Base-by-base conservation (phyloP, 1,139 yeast genomes). In the Debaryomyces coudertii region DNA sequence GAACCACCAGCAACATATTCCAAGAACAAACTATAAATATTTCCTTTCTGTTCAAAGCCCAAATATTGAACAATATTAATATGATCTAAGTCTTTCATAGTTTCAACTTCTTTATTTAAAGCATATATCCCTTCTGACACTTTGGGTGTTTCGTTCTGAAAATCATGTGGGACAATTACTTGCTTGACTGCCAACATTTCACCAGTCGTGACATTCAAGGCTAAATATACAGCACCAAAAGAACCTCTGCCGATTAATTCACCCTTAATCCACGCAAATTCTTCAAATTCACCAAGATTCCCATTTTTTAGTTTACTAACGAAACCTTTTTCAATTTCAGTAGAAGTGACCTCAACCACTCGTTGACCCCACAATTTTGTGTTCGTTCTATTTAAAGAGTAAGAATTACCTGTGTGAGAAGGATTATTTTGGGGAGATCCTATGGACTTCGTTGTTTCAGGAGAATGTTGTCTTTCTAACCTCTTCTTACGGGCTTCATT, bases 141-240 rank as follows among this genome's bases (percentile, higher is more conserved):
- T 41, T 69, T 52, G 45, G 50, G 40, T 20, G 38, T 41, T 20
- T 30, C 55, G 41, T 55, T 59, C 14, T 56, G 48, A 20, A 73
- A 68, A 40, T 67, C 73, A 39, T 61, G 57, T 2, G 90, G 86
- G 4, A 87, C 87, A 43, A 80, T 83, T 4, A 93, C 97, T 63
- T 95, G 99, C 61, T 95, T 95, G 1, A 95, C 99, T 0, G 99
- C 99, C 69, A 95, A 85, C 97, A 95, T 92, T 59, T 95, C 99
- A 46, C 99, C 98, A 0, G 97, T 90, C 0, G 98, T 93, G 12
- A 90, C 95, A 64, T 95, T 95, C 59, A 95, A 76, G 1, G 97
- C 98, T 49, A 95, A 75, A 60, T 80, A 93, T 1, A 95, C 99
- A 37, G 89, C 85, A n/a, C 99, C 99, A 73, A 92, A 95, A 0